These are phyloP conservation scores for Setaria italica DNA, from an alignment of 202 grass and related monocot species.

Conservation along the genomic window DNA sequence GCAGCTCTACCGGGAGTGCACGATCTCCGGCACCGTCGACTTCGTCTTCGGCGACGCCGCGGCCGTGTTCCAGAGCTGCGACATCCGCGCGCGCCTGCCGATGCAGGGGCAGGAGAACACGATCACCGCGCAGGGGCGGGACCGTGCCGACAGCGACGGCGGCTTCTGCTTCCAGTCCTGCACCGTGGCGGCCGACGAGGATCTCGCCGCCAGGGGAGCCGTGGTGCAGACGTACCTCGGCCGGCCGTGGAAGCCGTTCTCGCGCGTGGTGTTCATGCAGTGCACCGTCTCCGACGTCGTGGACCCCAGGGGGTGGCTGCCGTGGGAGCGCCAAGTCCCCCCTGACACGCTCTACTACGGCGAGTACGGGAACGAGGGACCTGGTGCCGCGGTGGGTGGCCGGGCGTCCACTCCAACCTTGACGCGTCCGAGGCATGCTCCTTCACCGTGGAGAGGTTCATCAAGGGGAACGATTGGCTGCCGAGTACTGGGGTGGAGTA, in stretches of 20 bases:
- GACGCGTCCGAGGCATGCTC: not conserved
- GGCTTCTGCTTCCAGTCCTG: not conserved
- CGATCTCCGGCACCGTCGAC: not conserved
- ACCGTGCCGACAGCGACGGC: rapidly evolving
- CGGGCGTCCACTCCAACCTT: not conserved
- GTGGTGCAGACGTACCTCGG: not conserved
- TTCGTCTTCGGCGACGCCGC: not conserved
- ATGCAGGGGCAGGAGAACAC: not conserved
- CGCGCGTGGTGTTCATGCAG: not conserved
- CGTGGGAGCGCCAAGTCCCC: not conserved
- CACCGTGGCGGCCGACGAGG: not conserved
- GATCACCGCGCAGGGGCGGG: not conserved
- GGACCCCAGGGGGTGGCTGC: not conserved
- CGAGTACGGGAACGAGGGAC: not conserved
- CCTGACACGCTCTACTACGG: not conserved
- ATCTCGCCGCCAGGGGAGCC: not conserved
- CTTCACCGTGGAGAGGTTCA: not conserved
- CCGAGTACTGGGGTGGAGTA: not conserved
- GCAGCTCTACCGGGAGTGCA: not conserved
- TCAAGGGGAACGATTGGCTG: not conserved
- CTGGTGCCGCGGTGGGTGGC: not conserved
- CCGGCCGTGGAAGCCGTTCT: not conserved
- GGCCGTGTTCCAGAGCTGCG: not conserved
- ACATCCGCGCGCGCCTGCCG: not conserved
- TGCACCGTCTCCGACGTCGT: not conserved